Evolutionary conservation across 1,139 yeast species (phyloP).

Genomic region (Debaryomyces fabryi): DNA sequence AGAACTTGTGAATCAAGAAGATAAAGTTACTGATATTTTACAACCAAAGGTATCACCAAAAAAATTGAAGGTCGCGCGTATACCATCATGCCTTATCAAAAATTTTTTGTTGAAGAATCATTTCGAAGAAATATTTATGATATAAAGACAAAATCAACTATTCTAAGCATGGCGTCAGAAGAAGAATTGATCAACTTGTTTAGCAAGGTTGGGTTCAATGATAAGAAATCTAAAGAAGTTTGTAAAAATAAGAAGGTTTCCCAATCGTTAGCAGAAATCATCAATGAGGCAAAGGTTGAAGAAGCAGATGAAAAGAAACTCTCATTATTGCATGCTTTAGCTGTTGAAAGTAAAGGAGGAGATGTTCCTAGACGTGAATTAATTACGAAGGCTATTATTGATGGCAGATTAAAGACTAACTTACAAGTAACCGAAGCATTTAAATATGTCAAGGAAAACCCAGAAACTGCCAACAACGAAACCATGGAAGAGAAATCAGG

Average conservation of each 20-base stretch:
- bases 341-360: slow-evolving; percentile 59
- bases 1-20: not conserved
- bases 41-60: not conserved
- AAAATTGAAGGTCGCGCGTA: slow-evolving; percentile 1
- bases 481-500: slow-evolving; percentile 70
- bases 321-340: slow-evolving; percentile 74
- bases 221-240: slow-evolving; percentile 71
- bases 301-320: slow-evolving; percentile 50
- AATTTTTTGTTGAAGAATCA: slow-evolving; percentile 8
- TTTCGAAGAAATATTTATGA: not conserved
- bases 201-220: slow-evolving; percentile 67
- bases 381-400: slow-evolving; percentile 62
- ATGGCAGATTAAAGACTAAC: slow-evolving; percentile 63
- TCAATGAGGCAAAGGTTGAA: slow-evolving; percentile 37
- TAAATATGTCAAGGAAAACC: slow-evolving; percentile 60
- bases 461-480: slow-evolving; percentile 39
- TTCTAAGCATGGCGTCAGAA: slow-evolving; percentile 18
- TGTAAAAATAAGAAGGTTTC: slow-evolving; percentile 85
- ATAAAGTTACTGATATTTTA: slow-evolving; percentile 1
- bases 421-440: slow-evolving; percentile 83
- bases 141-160: not conserved
- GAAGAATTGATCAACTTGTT: slow-evolving; percentile 49
- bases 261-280: slow-evolving; percentile 61
- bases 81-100: slow-evolving; percentile 11
- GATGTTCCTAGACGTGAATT: slow-evolving; percentile 48